Evolutionary conservation across 2,329 filamentous ascomycete species (phyloP).

Genomic region (Diaporthe vaccinii): DNA sequence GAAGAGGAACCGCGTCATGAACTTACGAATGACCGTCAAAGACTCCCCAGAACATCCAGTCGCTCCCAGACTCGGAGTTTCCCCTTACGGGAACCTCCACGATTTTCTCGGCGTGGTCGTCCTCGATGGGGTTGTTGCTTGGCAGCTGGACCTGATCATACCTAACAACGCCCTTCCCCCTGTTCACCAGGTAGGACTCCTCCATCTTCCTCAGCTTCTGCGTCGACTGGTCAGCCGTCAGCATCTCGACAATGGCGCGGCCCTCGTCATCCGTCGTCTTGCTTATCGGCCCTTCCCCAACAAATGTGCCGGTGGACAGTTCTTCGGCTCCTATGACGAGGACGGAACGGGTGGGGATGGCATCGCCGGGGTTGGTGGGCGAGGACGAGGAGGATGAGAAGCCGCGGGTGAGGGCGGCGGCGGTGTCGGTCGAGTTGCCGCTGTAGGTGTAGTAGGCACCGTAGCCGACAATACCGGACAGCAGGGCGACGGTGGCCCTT

Average conservation of each 20-base stretch:
- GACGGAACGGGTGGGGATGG: slow-evolving; percentile 72
- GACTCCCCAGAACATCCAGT: slow-evolving; percentile 99
- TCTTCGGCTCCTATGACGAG: slow-evolving; percentile 92
- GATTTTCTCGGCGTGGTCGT: slow-evolving; percentile 98
- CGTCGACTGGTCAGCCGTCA: slow-evolving; percentile 94
- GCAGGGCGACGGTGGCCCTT: slow-evolving; percentile 74
- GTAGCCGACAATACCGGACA: slow-evolving; percentile 80
- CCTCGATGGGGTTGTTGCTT: slow-evolving; percentile 97
- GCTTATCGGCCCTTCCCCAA: slow-evolving; percentile 86
- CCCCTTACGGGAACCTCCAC: slow-evolving; percentile 82
- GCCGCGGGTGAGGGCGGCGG: slow-evolving; percentile 54
- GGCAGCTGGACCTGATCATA: slow-evolving; percentile 96
- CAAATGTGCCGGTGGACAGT: slow-evolving; percentile 88
- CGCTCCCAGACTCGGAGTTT: slow-evolving; percentile 70
- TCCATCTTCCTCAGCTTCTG: slow-evolving; percentile 90
- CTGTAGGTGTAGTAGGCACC: slow-evolving; percentile 83
- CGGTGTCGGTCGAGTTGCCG: slow-evolving; percentile 54
- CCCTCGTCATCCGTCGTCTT: slow-evolving; percentile 90
- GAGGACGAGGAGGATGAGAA: slow-evolving; percentile 52
- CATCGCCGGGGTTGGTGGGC: slow-evolving; percentile 52
- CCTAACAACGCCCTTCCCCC: slow-evolving; percentile 90
- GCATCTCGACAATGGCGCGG: slow-evolving; percentile 91
- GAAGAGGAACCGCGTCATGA: background rate
- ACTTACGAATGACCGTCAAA: slow-evolving; percentile 95
- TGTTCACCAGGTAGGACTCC: slow-evolving; percentile 89